Evolutionary conservation across 257 asterid genomes (phyloP).

Genomic region (Petunia axillaris): DNA sequence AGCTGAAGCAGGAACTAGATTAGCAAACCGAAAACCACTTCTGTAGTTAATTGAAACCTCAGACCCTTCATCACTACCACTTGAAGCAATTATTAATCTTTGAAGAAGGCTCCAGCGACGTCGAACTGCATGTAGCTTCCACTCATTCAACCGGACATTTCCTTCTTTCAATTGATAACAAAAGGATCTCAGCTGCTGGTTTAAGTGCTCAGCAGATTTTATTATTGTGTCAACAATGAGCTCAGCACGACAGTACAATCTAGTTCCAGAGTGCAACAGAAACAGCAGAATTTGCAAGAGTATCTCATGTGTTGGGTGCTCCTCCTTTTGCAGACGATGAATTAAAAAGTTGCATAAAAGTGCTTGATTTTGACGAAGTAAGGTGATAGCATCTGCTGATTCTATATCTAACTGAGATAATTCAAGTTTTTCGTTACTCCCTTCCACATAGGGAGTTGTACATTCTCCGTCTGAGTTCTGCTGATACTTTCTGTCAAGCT

Average conservation of each 20-base stretch:
- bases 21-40: slow-evolving; percentile 77
- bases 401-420: slow-evolving; percentile 59
- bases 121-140: slow-evolving; percentile 66
- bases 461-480: slow-evolving; percentile 46
- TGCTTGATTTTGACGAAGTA: slow-evolving; percentile 86
- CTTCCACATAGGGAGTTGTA: slow-evolving; percentile 51
- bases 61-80: slow-evolving; percentile 76
- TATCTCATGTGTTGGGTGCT: slow-evolving; percentile 76
- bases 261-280: slow-evolving; percentile 90
- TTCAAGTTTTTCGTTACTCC: slow-evolving; percentile 48
- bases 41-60: slow-evolving; percentile 49
- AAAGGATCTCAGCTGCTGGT: slow-evolving; percentile 52
- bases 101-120: slow-evolving; percentile 84
- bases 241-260: slow-evolving; percentile 69
- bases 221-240: slow-evolving; percentile 80
- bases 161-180: slow-evolving; percentile 66
- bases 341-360: slow-evolving; percentile 72
- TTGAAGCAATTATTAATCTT: slow-evolving; percentile 83
- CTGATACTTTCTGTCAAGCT: slow-evolving; percentile 64
- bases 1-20: slow-evolving; percentile 73
- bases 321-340: slow-evolving; percentile 61
- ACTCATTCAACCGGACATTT: slow-evolving; percentile 46
- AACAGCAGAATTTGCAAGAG: slow-evolving; percentile 88
- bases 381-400: slow-evolving; percentile 89
- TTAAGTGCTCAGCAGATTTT: slow-evolving; percentile 67